Conservation (phyloP, 805 yeast genomes). For the Huiozyma sinensis region DNA sequence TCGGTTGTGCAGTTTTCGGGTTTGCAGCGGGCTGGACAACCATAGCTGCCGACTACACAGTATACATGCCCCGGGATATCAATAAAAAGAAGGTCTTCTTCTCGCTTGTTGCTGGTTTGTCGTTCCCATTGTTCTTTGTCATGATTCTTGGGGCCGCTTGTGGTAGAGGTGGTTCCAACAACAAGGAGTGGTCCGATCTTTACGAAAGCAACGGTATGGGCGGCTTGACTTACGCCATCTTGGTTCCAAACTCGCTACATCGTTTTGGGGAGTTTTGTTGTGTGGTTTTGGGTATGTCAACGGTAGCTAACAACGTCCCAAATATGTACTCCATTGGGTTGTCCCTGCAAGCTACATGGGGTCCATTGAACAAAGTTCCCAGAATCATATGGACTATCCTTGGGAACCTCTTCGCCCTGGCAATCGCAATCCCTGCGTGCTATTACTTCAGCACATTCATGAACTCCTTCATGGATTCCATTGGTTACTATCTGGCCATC, state of each 20-base stretch:
- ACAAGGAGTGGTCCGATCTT: slow-evolving; percentile 35
- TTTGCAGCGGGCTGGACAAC: slow-evolving; percentile 94
- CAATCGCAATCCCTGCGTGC: slow-evolving; percentile 82
- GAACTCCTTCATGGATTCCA: slow-evolving; percentile 81
- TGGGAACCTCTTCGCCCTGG: slow-evolving; percentile 70
- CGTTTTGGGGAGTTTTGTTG: slow-evolving; percentile 86
- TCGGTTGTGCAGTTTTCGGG: slow-evolving; percentile 76
- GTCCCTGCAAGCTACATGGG: slow-evolving; percentile 78
- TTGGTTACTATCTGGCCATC: slow-evolving; percentile 84
- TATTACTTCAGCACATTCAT: slow-evolving; percentile 62
- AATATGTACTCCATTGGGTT: slow-evolving; percentile 86
- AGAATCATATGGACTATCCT: slow-evolving; percentile 71
- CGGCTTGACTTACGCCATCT: slow-evolving; percentile 70
- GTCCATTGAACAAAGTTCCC: slow-evolving; percentile 63
- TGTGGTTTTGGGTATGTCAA: slow-evolving; percentile 73
- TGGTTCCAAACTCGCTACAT: slow-evolving; percentile 71
- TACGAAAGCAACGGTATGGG: slow-evolving; percentile 55
- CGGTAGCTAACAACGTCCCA: slow-evolving; percentile 86
- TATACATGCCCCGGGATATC: slow-evolving; percentile 64
- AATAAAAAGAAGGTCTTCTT: slow-evolving; percentile 50
- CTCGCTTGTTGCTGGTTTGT: slow-evolving; percentile 53
- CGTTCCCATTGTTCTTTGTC: slow-evolving; percentile 59
- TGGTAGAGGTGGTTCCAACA: slow-evolving; percentile 51
- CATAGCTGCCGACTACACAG: slow-evolving; percentile 85
- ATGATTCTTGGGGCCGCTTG: slow-evolving; percentile 81